Base-by-base conservation (phyloP, 495 filamentous ascomycete species). In the Hypomontagnella monticulosa region DNA sequence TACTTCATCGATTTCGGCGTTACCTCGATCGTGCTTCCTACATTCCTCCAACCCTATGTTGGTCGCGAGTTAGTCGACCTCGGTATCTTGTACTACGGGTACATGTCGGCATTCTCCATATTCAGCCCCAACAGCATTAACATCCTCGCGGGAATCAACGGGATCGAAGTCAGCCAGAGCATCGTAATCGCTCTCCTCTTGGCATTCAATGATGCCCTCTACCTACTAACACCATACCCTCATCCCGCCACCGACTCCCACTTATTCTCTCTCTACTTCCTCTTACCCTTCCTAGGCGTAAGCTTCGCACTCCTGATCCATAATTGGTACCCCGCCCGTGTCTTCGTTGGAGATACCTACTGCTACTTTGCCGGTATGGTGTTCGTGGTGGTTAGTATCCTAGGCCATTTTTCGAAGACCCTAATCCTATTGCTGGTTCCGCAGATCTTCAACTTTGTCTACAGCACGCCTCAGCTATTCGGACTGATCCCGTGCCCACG, bases 321-420 rank as follows among this genome's bases (percentile, higher is more conserved):
- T 78, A 99, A 99, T 71, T 96, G 93, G 92, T 99, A 94, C 73
- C 95, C 95, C 1, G 91, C 94, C 11, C 88, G 87, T 54, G 96
- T 97, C 1, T 99, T 99, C 71, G 94, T 97, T 0, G 95, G 95
- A 19, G 95, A 99, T 73, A 99, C 95, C 14, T 99, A 98, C 80
- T 99, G 95, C 82, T 99, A 99, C 76, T 96, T 99, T 69, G 94
- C 95, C 0, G 95, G 95, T 57, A 99, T 98, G 93, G 92, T 97
- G 9, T 98, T 99, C 71, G 96, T 93, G 14, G 93, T 97, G 53
- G 95, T 98, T 60, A 92, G 92, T 46, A 97, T 99, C 59, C 81
- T 97, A 18, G 95, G 95, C 1, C 95, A 99, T 78, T 99, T 99
- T 77, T 93, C 90, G 81, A 99, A 99, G 80, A 99, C 95, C 15